Conservation (phyloP, 2,329 filamentous ascomycete genomes). For the Metarhizium rileyi region DNA sequence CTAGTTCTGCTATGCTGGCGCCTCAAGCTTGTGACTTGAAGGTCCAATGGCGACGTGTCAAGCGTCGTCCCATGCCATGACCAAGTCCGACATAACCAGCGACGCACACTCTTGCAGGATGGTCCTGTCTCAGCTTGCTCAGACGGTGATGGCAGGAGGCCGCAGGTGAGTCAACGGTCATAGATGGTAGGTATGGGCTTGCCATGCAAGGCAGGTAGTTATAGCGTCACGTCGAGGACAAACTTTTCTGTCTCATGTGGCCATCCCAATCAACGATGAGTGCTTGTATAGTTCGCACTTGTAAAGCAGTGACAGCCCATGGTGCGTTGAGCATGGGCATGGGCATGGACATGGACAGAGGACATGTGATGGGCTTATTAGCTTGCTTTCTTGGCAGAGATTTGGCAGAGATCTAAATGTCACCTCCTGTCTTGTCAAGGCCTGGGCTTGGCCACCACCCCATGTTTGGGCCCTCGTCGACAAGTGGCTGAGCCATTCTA, state of each 20-base stretch:
- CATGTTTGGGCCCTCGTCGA: not conserved
- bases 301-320: no score
- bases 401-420: not conserved
- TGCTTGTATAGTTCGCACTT: no score
- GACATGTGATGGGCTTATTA: not conserved
- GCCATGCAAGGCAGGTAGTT: not conserved
- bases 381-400: not conserved
- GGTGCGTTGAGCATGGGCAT: no score
- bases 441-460: not conserved
- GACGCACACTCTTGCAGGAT: not conserved
- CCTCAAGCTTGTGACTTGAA: not conserved
- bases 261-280: not conserved
- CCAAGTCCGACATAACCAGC: not conserved
- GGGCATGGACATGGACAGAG: no score
- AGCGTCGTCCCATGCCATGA: not conserved
- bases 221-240: not conserved
- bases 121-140: conserved; percentile 1
- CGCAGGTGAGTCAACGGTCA: not conserved
- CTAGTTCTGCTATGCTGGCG: not conserved
- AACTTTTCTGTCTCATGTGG: not conserved
- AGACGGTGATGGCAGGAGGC: not conserved
- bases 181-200: not conserved
- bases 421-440: not conserved
- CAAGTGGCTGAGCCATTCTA: not conserved
- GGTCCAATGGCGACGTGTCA: not conserved